phyloP scores from a whole-genome alignment of 345 rosid species.

The Lepidium aucheri region DNA sequence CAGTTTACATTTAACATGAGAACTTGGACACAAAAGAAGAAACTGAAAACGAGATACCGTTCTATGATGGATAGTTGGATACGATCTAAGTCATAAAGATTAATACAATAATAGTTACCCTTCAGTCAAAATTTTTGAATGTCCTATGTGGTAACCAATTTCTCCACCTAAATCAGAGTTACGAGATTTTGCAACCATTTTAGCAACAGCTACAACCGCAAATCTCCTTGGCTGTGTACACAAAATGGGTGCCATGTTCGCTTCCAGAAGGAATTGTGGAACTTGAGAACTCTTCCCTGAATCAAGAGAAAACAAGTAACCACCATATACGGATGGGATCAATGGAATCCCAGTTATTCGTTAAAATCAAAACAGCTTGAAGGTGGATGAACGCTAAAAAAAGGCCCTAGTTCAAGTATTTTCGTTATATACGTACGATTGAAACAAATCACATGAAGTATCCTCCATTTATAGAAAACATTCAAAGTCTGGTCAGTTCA shows the following conservation, averaged over 20 bases:
- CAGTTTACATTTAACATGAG: background rate
- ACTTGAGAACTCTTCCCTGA: slow-evolving; percentile 96
- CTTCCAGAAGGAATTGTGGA: slow-evolving; percentile 82
- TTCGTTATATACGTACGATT: background rate
- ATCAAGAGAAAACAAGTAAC: background rate
- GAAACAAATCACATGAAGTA: background rate
- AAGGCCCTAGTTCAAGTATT: too few relatives aligned
- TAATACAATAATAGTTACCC: slow-evolving; percentile 31
- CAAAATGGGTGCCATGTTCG: slow-evolving; percentile 59
- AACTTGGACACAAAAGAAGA: background rate
- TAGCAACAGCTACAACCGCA: slow-evolving; percentile 94
- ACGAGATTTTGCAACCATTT: slow-evolving; percentile 86
- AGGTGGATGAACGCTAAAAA: too few relatives aligned
- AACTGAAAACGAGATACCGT: background rate
- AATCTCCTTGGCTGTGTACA: slow-evolving; percentile 95
- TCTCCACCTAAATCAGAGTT: slow-evolving; percentile 74
- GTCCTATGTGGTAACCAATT: slow-evolving; percentile 94
- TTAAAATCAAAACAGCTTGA: too few relatives aligned
- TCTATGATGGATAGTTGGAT: too few relatives aligned
- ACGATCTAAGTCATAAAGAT: background rate
- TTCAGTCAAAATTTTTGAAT: slow-evolving; percentile 53
- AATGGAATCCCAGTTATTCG: background rate
- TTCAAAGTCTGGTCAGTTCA: background rate
- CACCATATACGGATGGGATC: background rate
- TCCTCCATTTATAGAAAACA: background rate